These are phyloP conservation scores for Beauveria varroae DNA, from an alignment of 2,329 filamentous ascomycete genomes.

Conservation along the genomic window DNA sequence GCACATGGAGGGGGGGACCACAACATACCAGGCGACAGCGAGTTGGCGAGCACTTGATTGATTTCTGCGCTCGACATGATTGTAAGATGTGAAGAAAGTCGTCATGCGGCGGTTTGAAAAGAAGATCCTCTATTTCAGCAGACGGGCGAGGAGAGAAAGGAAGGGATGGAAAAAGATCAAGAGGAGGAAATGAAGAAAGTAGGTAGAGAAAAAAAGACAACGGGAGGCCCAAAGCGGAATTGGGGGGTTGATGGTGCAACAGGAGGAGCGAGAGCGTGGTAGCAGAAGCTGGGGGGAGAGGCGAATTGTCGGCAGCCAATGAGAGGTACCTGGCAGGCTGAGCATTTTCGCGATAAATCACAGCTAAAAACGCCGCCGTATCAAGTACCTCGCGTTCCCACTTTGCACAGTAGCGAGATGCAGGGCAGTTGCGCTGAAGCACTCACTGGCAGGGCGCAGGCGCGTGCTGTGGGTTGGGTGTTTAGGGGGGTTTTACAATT, in stretches of 20 bases:
- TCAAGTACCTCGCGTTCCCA: constrained; percentile 1
- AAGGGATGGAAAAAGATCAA: constrained; percentile 2
- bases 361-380: background rate
- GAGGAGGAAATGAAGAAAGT: constrained; percentile 3
- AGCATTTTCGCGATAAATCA: background rate
- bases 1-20: constrained; percentile 12
- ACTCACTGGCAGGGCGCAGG: background rate
- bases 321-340: background rate
- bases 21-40: constrained; percentile 81
- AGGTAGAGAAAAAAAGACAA: constrained; percentile 5
- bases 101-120: constrained; percentile 27
- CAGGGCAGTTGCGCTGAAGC: background rate
- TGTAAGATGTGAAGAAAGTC: constrained; percentile 27
- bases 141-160: constrained; percentile 4
- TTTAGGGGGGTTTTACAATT: background rate
- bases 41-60: constrained; percentile 95
- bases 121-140: constrained; percentile 5
- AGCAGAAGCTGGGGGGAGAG: background rate
- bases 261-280: background rate
- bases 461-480: background rate
- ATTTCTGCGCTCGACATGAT: constrained; percentile 79
- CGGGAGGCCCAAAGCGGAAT: constrained; percentile 9
- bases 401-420: background rate
- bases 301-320: background rate
- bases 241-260: constrained; percentile 9